Evolutionary conservation across 2,329 filamentous ascomycete genomes (phyloP).

Genomic region (Exophiala viscosa): DNA sequence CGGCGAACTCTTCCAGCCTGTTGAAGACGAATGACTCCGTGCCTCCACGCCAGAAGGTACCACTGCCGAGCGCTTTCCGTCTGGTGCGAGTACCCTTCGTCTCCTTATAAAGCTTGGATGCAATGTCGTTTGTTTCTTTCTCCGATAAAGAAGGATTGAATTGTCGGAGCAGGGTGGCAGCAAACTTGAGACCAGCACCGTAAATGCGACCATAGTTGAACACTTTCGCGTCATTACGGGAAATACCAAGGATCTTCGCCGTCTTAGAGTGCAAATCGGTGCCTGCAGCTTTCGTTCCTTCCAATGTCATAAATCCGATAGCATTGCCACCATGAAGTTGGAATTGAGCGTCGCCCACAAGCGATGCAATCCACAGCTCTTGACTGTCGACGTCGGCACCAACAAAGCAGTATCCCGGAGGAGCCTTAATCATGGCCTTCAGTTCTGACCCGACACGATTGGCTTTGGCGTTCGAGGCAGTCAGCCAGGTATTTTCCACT

Average conservation of each 20-base stretch:
- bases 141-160: conserved; percentile 87
- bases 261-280: conserved; percentile 95
- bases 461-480: conserved; percentile 92
- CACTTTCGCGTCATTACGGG: conserved; percentile 89
- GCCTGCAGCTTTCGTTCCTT: conserved; percentile 88
- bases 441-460: conserved; percentile 95
- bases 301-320: conserved; percentile 97
- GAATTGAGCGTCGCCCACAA: conserved; percentile 92
- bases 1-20: conserved; percentile 93
- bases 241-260: conserved; percentile 86
- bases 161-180: conserved; percentile 80
- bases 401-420: conserved; percentile 86
- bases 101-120: conserved; percentile 74
- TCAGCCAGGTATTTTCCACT: conserved; percentile 98
- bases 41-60: conserved; percentile 89
- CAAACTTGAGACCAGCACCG: conserved; percentile 93
- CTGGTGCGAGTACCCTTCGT: conserved; percentile 88
- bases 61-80: conserved; percentile 62
- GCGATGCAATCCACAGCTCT: conserved; percentile 95
- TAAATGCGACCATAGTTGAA: conserved; percentile 99
- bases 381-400: conserved; percentile 97
- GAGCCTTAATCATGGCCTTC: conserved; percentile 93
- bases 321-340: conserved; percentile 93
- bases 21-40: conserved; percentile 99
- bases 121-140: conserved; percentile 69